Conservation (phyloP, 2,329 filamentous ascomycete species). For the Penicillium sp. region DNA sequence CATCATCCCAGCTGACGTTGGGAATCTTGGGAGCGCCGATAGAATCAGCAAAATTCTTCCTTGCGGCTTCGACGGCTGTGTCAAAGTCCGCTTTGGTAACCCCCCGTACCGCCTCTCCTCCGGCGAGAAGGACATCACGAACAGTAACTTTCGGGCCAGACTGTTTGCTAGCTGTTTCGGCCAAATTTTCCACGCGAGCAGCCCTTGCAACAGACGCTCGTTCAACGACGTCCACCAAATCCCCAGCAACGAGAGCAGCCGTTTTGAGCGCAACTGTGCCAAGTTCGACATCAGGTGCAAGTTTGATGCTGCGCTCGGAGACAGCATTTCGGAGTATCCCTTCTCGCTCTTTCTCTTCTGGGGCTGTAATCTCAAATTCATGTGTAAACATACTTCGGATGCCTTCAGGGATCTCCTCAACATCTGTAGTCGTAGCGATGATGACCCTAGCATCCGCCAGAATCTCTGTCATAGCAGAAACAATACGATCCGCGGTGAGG, state of each 20-base stretch:
- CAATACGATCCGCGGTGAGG: conserved; percentile 87
- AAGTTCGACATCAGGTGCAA: conserved; percentile 84
- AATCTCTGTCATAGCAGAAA: conserved; percentile 81
- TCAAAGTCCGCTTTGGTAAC: conserved; percentile 87
- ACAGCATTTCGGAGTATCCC: conserved; percentile 82
- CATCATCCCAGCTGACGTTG: conserved; percentile 95
- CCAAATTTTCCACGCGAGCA: conserved; percentile 75
- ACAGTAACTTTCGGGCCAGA: conserved; percentile 59
- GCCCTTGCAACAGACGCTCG: conserved; percentile 79
- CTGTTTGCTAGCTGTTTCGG: conserved; percentile 45
- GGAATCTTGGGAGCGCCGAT: conserved; percentile 98
- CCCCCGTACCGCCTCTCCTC: conserved; percentile 77
- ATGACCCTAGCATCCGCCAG: conserved; percentile 79
- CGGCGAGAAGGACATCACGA: conserved; percentile 85
- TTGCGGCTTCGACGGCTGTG: conserved; percentile 88
- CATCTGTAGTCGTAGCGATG: conserved; percentile 91
- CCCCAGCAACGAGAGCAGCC: conserved; percentile 90
- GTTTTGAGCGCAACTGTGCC: conserved; percentile 89
- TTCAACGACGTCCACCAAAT: conserved; percentile 92
- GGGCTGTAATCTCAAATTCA: conserved; percentile 90
- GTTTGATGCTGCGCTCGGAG: conserved; percentile 72
- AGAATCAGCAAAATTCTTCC: conserved; percentile 97
- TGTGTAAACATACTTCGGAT: conserved; percentile 92
- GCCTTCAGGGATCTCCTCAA: conserved; percentile 91
- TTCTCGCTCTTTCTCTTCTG: conserved; percentile 90